phyloP scores from a whole-genome alignment of 2,329 filamentous ascomycete species.

The Penicillium sp. region DNA sequence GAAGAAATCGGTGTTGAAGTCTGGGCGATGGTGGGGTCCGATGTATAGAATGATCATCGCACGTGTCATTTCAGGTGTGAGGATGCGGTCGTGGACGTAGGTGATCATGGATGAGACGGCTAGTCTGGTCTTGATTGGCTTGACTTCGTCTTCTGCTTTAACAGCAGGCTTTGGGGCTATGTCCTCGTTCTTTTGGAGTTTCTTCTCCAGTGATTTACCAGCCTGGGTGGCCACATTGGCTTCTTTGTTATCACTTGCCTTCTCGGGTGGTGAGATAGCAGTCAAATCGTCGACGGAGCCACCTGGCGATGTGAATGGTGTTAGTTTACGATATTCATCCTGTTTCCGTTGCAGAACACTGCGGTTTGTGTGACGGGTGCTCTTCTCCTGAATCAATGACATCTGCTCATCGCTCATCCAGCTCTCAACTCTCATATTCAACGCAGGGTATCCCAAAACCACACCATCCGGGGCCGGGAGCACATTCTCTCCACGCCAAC shows the following conservation, averaged over 20 bases:
- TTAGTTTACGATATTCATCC: slow-evolving; percentile 81
- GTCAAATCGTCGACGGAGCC: slow-evolving; percentile 68
- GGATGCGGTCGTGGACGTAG: slow-evolving; percentile 92
- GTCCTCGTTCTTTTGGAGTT: slow-evolving; percentile 31
- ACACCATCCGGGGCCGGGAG: slow-evolving; percentile 77
- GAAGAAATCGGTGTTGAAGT: slow-evolving; percentile 88
- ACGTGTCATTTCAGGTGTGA: slow-evolving; percentile 97
- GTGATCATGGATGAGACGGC: slow-evolving; percentile 97
- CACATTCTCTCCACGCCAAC: slow-evolving; percentile 57
- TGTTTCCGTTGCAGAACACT: slow-evolving; percentile 79
- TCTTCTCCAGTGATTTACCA: slow-evolving; percentile 28
- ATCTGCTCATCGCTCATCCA: slow-evolving; percentile 99
- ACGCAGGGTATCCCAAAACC: slow-evolving; percentile 80
- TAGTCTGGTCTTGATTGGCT: slow-evolving; percentile 72
- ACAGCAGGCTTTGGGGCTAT: slow-evolving; percentile 39
- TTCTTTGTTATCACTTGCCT: slow-evolving; percentile 13
- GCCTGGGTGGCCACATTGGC: slow-evolving; percentile 28
- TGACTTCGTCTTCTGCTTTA: slow-evolving; percentile 42
- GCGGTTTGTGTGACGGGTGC: slow-evolving; percentile 73
- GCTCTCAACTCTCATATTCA: slow-evolving; percentile 97
- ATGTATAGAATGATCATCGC: slow-evolving; percentile 99
- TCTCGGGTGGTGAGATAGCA: slow-evolving; percentile 18
- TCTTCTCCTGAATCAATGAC: slow-evolving; percentile 83
- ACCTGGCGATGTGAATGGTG: slow-evolving; percentile 71
- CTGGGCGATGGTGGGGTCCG: slow-evolving; percentile 86